Evolutionary conservation across 805 yeast species (phyloP), one percentile per base, ranked within the genome.

Genomic region (Candida quercuum): DNA sequence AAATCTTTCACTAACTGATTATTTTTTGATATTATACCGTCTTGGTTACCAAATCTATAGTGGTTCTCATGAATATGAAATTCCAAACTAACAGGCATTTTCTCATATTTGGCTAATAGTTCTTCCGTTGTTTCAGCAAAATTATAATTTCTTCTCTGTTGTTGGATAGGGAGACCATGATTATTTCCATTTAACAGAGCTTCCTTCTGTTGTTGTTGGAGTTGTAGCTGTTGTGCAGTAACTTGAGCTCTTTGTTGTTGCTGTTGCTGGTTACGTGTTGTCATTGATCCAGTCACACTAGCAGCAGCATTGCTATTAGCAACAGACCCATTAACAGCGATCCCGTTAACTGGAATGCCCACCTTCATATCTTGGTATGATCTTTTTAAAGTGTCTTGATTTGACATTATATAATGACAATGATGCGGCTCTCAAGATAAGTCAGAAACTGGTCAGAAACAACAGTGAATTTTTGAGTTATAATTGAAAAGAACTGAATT

Each of bases 61-160:
- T 89, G 95, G 39, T 86, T 87, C 50, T 87, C 93, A 60, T 86
- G 89, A 18, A 91, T 87, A 53, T 91, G 97, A 51, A 91, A 81
- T 46, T 80, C 95, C 41, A 91, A 62, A 28, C 95, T 84, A 7
- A 96, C 83, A 9, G 91, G 84, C 43, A 74, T 74, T 39, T 76
- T 75, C 47, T 81, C 79, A 57, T 81, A 89, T 57, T 88, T 89
- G 42, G 76, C 75, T 48, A 93, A 60, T 8, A 93, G 70, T 35
- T 81, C 86, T 40, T 76, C 83, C 16, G 83, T 64, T 9, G 88
- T 78, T 50, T 84, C 86, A 10, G 82, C 78, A 51, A 81, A 83
- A 33, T 75, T 72, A 51, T 72, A 71, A 20, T 60, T 64, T 31
- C 71, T 65, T 48, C 66, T 68, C 11, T 72, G 64, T 18, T 17